phyloP scores from a whole-genome alignment of 1,284 basidiomycete genomes.

The Ceratobasidium papillatum region DNA sequence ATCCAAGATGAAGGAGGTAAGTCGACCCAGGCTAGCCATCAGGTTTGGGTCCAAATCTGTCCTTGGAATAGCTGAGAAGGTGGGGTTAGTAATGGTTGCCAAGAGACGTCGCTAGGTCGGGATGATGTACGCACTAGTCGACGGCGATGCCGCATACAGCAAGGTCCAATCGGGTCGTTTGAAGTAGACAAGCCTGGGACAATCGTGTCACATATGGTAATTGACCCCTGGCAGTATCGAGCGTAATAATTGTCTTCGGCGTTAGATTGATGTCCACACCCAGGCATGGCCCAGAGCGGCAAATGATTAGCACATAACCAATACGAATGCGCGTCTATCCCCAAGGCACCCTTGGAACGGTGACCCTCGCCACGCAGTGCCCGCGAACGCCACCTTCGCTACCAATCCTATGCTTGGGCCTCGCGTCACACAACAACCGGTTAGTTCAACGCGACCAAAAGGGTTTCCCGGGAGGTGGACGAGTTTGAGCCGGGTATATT shows the following conservation, averaged over 20 bases:
- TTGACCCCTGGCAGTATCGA: too few relatives aligned
- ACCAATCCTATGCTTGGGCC: not conserved
- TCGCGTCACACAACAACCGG: not conserved
- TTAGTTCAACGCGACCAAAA: not conserved
- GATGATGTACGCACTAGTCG: not conserved
- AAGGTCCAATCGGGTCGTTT: not conserved
- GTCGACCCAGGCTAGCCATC: not conserved
- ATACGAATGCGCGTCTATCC: not conserved
- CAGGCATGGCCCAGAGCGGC: not conserved
- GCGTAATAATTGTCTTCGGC: not conserved
- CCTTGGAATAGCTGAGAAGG: not conserved
- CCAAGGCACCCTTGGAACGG: not conserved
- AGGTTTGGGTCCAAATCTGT: not conserved
- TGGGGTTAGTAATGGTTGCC: not conserved
- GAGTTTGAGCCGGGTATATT: not conserved
- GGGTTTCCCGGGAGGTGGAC: not conserved
- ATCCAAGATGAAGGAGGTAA: not conserved
- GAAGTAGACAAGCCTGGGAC: not conserved
- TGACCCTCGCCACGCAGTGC: not conserved
- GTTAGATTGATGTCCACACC: not conserved
- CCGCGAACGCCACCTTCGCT: conserved; percentile 7
- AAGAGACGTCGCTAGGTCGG: conserved; percentile 8
- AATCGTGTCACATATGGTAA: not conserved
- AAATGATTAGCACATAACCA: not conserved
- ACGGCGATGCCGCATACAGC: not conserved